Percentiles rank a stretch among this genome's conserved stretches.
These are phyloP conservation scores for Albatrellus ellisii DNA, from an alignment of 768 basidiomycete species.

Conservation along the genomic window DNA sequence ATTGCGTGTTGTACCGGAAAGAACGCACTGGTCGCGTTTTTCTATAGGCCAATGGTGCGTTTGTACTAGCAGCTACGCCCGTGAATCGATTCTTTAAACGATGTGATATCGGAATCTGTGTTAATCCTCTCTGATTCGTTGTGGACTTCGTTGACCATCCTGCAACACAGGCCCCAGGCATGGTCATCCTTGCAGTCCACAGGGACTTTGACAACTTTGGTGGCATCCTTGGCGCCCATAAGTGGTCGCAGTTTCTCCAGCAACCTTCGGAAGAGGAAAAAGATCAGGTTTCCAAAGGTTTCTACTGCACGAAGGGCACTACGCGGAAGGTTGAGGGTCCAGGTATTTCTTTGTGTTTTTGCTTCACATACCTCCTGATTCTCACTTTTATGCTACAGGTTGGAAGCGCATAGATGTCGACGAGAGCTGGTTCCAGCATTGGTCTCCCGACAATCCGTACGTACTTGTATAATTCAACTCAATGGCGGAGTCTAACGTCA, in stretches of 20 bases:
- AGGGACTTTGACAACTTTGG: constrained; percentile 21
- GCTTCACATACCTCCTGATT: no score
- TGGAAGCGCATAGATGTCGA: constrained; percentile 34
- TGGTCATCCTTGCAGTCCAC: constrained; percentile 31
- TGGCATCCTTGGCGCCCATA: constrained; percentile 28
- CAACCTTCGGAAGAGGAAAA: constrained; percentile 20
- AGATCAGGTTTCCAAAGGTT: constrained; percentile 21
- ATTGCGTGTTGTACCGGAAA: constrained; percentile 27
- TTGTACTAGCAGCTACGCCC: background rate
- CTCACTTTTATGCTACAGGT: no score
- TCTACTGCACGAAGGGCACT: constrained; percentile 25
- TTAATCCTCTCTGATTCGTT: no score
- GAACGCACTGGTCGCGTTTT: constrained; percentile 25
- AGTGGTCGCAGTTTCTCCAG: constrained; percentile 27
- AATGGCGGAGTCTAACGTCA: no score
- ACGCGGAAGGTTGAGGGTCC: constrained; percentile 31
- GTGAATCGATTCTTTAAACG: no score
- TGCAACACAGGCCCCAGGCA: constrained; percentile 28
- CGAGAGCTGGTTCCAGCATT: constrained; percentile 29
- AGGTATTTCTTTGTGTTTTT: no score
- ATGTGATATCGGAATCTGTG: no score
- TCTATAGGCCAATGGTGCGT: constrained; percentile 32
- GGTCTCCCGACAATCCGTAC: constrained; percentile 19
- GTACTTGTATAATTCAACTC: background rate
- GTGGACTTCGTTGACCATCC: no score